Evolutionary conservation across 768 basidiomycete genomes (phyloP), one percentile per base, ranked within the genome.

Genomic region (Tubosaeta brunneosetosa): DNA sequence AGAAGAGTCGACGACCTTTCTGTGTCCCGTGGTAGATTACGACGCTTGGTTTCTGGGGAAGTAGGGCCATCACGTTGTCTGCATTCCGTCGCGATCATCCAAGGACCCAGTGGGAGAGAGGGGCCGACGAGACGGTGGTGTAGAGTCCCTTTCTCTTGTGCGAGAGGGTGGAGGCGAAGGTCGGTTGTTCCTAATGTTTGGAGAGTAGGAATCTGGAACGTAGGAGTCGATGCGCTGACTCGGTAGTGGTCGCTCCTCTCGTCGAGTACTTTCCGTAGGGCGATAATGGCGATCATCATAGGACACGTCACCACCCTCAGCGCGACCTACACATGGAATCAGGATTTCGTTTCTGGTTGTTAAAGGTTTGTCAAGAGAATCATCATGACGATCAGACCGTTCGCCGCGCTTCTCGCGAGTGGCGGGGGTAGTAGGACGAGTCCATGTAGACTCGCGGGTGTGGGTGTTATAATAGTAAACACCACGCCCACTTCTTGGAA

Each of bases 221-320:
- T 68, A 68, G 49, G 65, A 55, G 51, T 67, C 60, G 32, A 52
- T 52, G 49, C 45, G 57, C 41, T 67, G 61, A 52, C 61, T 34
- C 1, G 70, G 47, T 3, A 50, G 31, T 6, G 59, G 52, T 41
- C 65, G 63, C 49, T 71, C 67, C 32, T 69, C 69, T 19, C 69
- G 57, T 3, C 69, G 61, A 53, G 33, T 44, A 11, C 58, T 42
- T 33, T 69, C 67, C 41, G 65, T 73, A 32, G 84, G 83, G 44
- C 83, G 79, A 65, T 87, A 86, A 64, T 85, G 82, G 27, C 85
- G 78, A 64, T 86, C 85, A 51, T 78, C 72, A 50, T 77, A 82
- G 16, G 81, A 76, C 50, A 85, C 73, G 57, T 59, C 55, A 36
- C 53, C 57, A 19, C 47, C 49, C 41, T 71, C 71, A 22, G 61